phyloP scores from a whole-genome alignment of 441 rosid species.

The Populus hybrid region DNA sequence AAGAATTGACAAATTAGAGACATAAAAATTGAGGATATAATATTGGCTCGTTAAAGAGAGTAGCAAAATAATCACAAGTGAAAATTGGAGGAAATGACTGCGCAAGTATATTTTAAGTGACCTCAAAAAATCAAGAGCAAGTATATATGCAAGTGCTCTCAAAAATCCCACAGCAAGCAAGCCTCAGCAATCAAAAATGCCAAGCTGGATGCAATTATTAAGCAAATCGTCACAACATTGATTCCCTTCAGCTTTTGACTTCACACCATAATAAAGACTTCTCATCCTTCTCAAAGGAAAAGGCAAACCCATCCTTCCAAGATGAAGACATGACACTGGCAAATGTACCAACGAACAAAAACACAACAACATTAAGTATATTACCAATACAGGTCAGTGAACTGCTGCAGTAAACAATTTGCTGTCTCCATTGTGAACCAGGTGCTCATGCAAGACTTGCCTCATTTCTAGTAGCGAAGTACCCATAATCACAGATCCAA shows the following conservation, averaged over 20 bases:
- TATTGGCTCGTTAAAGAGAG: neutral
- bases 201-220: neutral
- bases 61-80: neutral
- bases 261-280: neutral
- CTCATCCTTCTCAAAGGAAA: neutral
- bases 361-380: neutral
- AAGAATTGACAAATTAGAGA: neutral
- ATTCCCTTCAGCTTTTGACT: neutral
- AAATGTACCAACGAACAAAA: neutral
- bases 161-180: neutral
- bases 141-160: neutral
- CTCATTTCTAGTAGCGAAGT: neutral
- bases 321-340: neutral
- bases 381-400: neutral
- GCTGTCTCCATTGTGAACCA: neutral
- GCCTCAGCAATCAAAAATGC: neutral
- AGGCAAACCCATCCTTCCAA: neutral
- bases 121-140: neutral
- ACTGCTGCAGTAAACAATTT: neutral
- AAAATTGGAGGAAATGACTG: neutral
- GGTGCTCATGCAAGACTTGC: neutral
- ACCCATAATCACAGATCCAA: neutral
- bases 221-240: neutral
- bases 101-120: neutral
- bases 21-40: neutral